Conservation (phyloP, 2,329 filamentous ascomycete species). For the Myriangium duriaei region DNA sequence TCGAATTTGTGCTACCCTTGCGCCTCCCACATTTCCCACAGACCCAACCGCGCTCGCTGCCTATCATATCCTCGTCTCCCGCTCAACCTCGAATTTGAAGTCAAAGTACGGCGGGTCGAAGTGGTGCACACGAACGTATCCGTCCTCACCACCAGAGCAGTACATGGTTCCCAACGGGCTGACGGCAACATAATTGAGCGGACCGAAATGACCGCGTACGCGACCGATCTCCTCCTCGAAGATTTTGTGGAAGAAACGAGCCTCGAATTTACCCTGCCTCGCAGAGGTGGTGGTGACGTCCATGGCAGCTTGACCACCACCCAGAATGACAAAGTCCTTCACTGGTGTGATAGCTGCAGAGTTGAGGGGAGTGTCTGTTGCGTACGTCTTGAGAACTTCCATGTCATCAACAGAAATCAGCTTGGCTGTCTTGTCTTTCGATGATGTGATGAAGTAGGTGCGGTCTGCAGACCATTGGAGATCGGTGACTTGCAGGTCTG, state of each 20-base stretch:
- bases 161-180: conserved; percentile 88
- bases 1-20: too few relatives aligned
- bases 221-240: conserved; percentile 98
- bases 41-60: too few relatives aligned
- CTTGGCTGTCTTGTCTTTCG: conserved; percentile 96
- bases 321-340: conserved; percentile 96
- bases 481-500: conserved; percentile 72
- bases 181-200: conserved; percentile 87
- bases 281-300: conserved; percentile 91
- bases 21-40: too few relatives aligned
- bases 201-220: conserved; percentile 94
- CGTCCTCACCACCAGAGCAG: conserved; percentile 92
- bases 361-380: conserved; percentile 89
- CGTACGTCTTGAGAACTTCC: conserved; percentile 83
- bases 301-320: conserved; percentile 97
- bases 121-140: conserved; percentile 95
- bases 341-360: conserved; percentile 85
- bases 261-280: conserved; percentile 97
- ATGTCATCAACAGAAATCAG: conserved; percentile 78
- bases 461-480: conserved; percentile 89
- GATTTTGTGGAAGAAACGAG: conserved; percentile 98
- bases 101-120: conserved; percentile 99
- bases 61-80: conserved; percentile 44
- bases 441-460: conserved; percentile 96
- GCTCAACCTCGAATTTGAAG: conserved; percentile 97